These are phyloP conservation scores for Microsporum ferrugineum DNA, from an alignment of 2,329 filamentous ascomycete species.

Conservation along the genomic window DNA sequence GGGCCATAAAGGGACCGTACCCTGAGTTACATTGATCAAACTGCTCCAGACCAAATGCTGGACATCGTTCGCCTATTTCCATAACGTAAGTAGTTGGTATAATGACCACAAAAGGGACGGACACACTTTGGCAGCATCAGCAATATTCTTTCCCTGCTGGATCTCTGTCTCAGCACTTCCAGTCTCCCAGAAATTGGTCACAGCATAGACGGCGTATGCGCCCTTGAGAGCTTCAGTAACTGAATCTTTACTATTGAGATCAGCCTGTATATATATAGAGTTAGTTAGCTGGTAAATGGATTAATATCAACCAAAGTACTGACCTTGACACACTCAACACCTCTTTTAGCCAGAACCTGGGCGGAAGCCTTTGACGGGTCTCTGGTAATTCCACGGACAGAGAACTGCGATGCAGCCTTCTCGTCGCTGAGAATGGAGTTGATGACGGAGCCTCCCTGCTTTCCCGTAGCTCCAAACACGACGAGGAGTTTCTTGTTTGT, in stretches of 20 bases:
- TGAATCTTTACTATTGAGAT: conserved; percentile 31
- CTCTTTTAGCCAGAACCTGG: conserved; percentile 20
- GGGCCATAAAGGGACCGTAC: background rate
- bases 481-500: conserved; percentile 22
- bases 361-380: conserved; percentile 27
- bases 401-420: conserved; percentile 37
- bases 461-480: conserved; percentile 44
- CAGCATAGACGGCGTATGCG: conserved; percentile 37
- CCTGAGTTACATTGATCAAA: background rate
- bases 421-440: conserved; percentile 36
- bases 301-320: conserved; percentile 14
- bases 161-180: conserved; percentile 27
- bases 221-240: conserved; percentile 27
- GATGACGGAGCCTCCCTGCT: conserved; percentile 42
- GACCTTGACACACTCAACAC: conserved; percentile 26
- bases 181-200: conserved; percentile 38
- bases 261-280: conserved; percentile 28
- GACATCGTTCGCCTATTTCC: background rate
- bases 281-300: conserved; percentile 20
- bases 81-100: background rate
- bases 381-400: conserved; percentile 42
- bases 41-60: conserved; percentile 1
- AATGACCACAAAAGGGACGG: conserved; percentile 14
- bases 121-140: conserved; percentile 32
- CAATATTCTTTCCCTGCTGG: conserved; percentile 28